Evolutionary conservation across 768 basidiomycete genomes (phyloP).

Genomic region (Leccinum barrowsii): DNA sequence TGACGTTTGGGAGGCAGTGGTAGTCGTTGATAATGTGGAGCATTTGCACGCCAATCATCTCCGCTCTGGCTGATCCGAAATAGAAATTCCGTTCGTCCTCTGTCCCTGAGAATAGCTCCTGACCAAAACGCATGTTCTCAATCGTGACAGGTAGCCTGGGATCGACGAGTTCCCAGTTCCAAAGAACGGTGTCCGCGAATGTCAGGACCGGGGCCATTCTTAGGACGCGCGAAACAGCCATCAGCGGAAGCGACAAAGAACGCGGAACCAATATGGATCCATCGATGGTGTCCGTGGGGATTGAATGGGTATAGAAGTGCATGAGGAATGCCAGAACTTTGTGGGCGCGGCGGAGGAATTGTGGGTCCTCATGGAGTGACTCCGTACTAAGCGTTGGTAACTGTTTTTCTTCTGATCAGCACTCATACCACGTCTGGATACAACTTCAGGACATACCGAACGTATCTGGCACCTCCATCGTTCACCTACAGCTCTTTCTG

Average conservation of each 20-base stretch:
- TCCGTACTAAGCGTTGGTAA: slow-evolving; percentile 67
- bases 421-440: neutral
- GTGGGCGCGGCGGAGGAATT: slow-evolving; percentile 79
- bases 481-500: slow-evolving; percentile 53
- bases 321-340: slow-evolving; percentile 85
- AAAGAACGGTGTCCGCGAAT: slow-evolving; percentile 93
- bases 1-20: slow-evolving; percentile 65
- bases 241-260: slow-evolving; percentile 73
- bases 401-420: slow-evolving; percentile 36
- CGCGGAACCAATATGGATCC: slow-evolving; percentile 61
- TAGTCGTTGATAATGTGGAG: slow-evolving; percentile 86
- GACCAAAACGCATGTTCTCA: slow-evolving; percentile 69
- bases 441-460: slow-evolving; percentile 45
- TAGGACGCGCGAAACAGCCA: slow-evolving; percentile 68
- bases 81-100: slow-evolving; percentile 87
- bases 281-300: slow-evolving; percentile 41
- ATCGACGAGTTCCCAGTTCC: slow-evolving; percentile 76
- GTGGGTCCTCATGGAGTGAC: slow-evolving; percentile 50
- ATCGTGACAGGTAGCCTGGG: slow-evolving; percentile 54
- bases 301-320: slow-evolving; percentile 88
- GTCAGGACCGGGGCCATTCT: slow-evolving; percentile 93
- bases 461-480: slow-evolving; percentile 64
- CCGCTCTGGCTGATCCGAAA: slow-evolving; percentile 75
- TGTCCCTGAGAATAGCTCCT: slow-evolving; percentile 76
- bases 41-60: slow-evolving; percentile 83